Evolutionary conservation across 1,139 yeast genomes (phyloP).

Genomic region (Zygoascus sp.): DNA sequence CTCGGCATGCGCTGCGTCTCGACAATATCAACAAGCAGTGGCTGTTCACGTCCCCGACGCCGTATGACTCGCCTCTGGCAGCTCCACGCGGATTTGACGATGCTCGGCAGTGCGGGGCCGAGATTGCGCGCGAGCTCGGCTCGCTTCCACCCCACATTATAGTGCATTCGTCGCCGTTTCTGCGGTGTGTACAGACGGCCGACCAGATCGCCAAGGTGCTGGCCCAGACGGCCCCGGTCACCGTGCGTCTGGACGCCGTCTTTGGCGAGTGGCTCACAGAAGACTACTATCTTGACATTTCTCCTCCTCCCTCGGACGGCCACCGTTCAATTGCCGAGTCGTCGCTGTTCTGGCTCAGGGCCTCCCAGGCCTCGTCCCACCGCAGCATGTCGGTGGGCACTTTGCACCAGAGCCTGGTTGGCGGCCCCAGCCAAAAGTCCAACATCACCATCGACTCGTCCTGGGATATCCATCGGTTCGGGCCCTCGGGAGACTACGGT

Average conservation of each 20-base stretch:
- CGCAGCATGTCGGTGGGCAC: conserved; percentile 11
- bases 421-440: neutral
- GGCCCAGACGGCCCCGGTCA: conserved; percentile 11
- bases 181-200: conserved; percentile 39
- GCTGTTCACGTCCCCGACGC: conserved; percentile 33
- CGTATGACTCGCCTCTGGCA: conserved; percentile 38
- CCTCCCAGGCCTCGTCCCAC: conserved; percentile 5
- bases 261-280: conserved; percentile 41
- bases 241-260: conserved; percentile 34
- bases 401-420: neutral
- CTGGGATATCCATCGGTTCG: conserved; percentile 33
- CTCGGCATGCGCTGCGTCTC: conserved; percentile 35
- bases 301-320: conserved; percentile 38
- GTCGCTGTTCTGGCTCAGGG: conserved; percentile 25
- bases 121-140: conserved; percentile 14
- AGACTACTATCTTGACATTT: conserved; percentile 34
- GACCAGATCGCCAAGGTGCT: conserved; percentile 27
- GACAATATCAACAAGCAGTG: conserved; percentile 33
- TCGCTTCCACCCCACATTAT: conserved; percentile 16
- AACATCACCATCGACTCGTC: conserved; percentile 14
- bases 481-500: conserved; percentile 36
- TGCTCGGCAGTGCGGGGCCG: conserved; percentile 23
- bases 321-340: conserved; percentile 28
- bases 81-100: conserved; percentile 29
- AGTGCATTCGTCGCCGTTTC: conserved; percentile 38